phyloP scores from a whole-genome alignment of 108 stramenopile species.

The Pseudonitzschia pungens region DNA sequence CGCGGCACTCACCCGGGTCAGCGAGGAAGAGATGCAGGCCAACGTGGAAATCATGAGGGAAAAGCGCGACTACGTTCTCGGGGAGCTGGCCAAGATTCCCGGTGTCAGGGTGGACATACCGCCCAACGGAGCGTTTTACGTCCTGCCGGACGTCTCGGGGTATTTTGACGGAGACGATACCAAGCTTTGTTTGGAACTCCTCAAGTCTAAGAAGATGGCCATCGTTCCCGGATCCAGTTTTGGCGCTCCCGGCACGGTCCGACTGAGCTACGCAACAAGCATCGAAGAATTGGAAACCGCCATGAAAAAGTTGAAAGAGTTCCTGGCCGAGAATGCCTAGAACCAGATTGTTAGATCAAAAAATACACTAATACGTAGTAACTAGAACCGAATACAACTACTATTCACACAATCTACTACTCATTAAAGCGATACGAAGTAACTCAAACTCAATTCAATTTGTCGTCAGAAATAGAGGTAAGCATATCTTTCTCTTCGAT shows the following conservation, averaged over 20 bases:
- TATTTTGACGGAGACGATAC: conserved; percentile 81
- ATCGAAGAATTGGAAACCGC: conserved; percentile 83
- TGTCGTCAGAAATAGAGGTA: too few relatives aligned
- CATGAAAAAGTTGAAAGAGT: conserved; percentile 70
- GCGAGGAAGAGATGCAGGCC: conserved; percentile 64
- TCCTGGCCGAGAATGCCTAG: conserved; percentile 39
- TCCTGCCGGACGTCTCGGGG: conserved; percentile 87
- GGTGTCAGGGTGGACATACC: conserved; percentile 62
- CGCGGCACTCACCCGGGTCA: conserved; percentile 76
- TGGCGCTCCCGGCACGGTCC: conserved; percentile 88
- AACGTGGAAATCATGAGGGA: conserved; percentile 73
- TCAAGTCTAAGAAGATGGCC: conserved; percentile 84
- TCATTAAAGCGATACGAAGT: too few relatives aligned
- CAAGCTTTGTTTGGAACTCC: conserved; percentile 84
- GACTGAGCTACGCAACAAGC: conserved; percentile 95
- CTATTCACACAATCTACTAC: too few relatives aligned
- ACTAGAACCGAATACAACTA: too few relatives aligned
- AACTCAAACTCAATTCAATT: too few relatives aligned
- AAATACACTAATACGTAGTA: too few relatives aligned
- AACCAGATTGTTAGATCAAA: too few relatives aligned
- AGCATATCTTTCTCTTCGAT: too few relatives aligned
- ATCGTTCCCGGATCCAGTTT: conserved; percentile 95
- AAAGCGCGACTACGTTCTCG: conserved; percentile 89
- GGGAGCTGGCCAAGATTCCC: conserved; percentile 63
- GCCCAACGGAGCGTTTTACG: conserved; percentile 94